Conservation (phyloP, 306 rosid genomes). For the Vicia faba region DNA sequence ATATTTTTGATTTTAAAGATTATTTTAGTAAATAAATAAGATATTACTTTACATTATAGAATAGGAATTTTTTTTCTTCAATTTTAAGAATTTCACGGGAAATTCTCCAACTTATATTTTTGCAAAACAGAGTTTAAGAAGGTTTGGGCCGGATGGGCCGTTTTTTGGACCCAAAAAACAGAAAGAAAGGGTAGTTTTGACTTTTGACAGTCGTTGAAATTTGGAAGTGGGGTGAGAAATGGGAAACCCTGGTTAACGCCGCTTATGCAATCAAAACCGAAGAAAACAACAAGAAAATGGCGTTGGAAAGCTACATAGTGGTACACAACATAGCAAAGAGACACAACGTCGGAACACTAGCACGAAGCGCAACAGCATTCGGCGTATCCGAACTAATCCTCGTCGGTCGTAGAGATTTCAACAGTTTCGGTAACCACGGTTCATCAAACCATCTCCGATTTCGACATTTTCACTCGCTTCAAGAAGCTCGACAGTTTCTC, state of each 20-base stretch:
- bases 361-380: conserved; percentile 90
- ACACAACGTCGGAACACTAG: conserved; percentile 86
- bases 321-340: conserved; percentile 93
- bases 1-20: too few species aligned
- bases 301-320: conserved; percentile 69
- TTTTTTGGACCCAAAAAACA: background rate
- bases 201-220: background rate
- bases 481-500: conserved; percentile 69
- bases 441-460: conserved; percentile 81
- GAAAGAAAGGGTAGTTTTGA: background rate
- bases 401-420: conserved; percentile 90
- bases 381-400: conserved; percentile 82
- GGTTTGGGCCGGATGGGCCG: background rate
- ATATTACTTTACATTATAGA: too few species aligned
- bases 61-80: too few species aligned
- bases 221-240: background rate
- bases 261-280: too few species aligned
- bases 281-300: too few species aligned
- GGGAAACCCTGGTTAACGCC: background rate
- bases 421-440: conserved; percentile 88
- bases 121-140: too few species aligned
- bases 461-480: conserved; percentile 88
- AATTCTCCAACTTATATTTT: too few species aligned
- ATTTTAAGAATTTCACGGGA: too few species aligned
- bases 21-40: too few species aligned